These are phyloP conservation scores for Botrytis pseudocinerea DNA, from an alignment of 2,329 filamentous ascomycete genomes.

Conservation along the genomic window DNA sequence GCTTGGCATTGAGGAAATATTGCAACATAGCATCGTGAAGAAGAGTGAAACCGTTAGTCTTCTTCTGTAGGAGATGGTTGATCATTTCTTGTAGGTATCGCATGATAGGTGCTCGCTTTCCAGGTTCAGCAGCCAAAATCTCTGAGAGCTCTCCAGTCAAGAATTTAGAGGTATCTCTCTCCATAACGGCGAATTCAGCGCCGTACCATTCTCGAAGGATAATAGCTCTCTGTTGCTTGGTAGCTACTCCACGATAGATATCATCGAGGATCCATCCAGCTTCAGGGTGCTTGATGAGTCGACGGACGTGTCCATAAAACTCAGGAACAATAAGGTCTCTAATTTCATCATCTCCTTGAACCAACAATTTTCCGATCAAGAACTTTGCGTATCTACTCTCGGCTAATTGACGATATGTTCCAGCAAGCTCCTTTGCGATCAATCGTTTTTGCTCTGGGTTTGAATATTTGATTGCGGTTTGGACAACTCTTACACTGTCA, in stretches of 20 bases:
- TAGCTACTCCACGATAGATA: conserved; percentile 87
- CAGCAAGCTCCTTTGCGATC: conserved; percentile 84
- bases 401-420: conserved; percentile 79
- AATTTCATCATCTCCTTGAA: conserved; percentile 86
- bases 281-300: conserved; percentile 93
- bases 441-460: conserved; percentile 79
- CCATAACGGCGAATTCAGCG: conserved; percentile 83
- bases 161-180: conserved; percentile 54
- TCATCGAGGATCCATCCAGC: conserved; percentile 98
- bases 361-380: conserved; percentile 89
- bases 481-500: conserved; percentile 92
- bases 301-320: conserved; percentile 91
- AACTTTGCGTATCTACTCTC: conserved; percentile 99
- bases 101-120: conserved; percentile 87
- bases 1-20: conserved; percentile 80
- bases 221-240: conserved; percentile 78
- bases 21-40: conserved; percentile 98
- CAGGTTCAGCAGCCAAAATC: conserved; percentile 75
- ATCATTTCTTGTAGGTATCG: conserved; percentile 81
- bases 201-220: conserved; percentile 96
- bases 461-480: conserved; percentile 95
- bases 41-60: conserved; percentile 95
- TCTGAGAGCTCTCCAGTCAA: conserved; percentile 63
- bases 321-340: conserved; percentile 87
- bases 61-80: conserved; percentile 93